Evolutionary conservation across 1,139 yeast species (phyloP), one percentile per base, ranked within the genome.

Genomic region (Suhomyces bribrorum): DNA sequence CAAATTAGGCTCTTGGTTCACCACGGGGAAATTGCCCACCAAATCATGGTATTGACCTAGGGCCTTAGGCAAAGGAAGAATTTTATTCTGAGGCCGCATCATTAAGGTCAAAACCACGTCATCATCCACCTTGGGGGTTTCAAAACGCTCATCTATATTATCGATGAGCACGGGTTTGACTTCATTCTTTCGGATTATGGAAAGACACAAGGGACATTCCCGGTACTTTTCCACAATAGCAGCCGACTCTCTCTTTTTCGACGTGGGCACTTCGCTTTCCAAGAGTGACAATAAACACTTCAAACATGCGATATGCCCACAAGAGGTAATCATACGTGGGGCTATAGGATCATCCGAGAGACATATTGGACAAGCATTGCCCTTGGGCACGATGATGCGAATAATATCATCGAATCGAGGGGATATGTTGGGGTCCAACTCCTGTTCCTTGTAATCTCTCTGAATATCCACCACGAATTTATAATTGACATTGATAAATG

Each of bases 301-400:
- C 40, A 81, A 73, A 57, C 99, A 94, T 54, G 92, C 77, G 11
- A 89, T 75, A 57, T 94, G 99, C 3, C 99, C 98, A 65, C 99
- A 94, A 13, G 82, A 76, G 8, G 73, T 66, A 23, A 89, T 80
- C 97, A 94, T 94, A 40, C 97, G 69, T 1, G 98, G 97, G 0
- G 97, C 97, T 26, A 86, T 76, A 7, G 92, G 86, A 14, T 81
- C 83, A 38, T 86, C 95, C 23, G 84, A 76, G 13, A 92, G 69
- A 58, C 99, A 94, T 26, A 94, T 92, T 1, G 98, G 97, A 57
- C 99, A 94, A 37, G 82, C 79, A 39, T 83, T 78, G 11, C 89
- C 86, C 47, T 73, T 77, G 9, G 94, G 86, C 0, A 80, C 83
- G 14, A 88, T 60, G 4, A 92, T 87, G 37, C 96, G 70, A 27